These are phyloP conservation scores for Eimeria zaria DNA, from an alignment of 169 alveolate genomes.

Conservation along the genomic window DNA sequence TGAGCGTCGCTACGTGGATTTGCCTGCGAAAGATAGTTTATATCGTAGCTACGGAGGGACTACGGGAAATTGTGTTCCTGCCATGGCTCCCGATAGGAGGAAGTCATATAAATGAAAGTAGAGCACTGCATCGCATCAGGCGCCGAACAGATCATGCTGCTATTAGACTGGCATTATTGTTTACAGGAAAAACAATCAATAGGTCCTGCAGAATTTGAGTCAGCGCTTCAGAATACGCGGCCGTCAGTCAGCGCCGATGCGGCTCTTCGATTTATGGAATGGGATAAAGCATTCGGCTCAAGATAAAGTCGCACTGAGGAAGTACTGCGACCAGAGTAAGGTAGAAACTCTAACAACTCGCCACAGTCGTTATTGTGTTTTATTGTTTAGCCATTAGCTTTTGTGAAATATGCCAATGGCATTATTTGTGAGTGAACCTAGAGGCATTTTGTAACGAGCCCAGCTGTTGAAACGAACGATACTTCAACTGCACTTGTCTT, in stretches of 20 bases:
- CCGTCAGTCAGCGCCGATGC: conserved; percentile 51
- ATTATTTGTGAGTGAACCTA: background rate
- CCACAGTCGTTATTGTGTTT: background rate
- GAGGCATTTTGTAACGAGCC: background rate
- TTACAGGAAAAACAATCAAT: conserved; percentile 24
- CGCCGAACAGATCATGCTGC: background rate
- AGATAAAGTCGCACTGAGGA: background rate
- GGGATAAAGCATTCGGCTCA: conserved; percentile 56
- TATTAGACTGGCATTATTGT: background rate
- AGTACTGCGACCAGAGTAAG: background rate
- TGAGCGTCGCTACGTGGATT: background rate
- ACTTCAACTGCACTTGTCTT: background rate
- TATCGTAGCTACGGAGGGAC: background rate
- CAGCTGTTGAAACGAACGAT: background rate
- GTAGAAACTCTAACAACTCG: background rate
- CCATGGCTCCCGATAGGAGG: background rate
- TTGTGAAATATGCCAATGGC: background rate
- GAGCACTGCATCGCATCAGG: background rate
- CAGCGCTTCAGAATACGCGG: conserved; percentile 34
- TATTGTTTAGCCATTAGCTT: background rate
- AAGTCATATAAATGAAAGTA: background rate
- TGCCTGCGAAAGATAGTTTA: background rate
- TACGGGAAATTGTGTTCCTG: no score
- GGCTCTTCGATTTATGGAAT: conserved; percentile 13
- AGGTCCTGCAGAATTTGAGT: conserved; percentile 40